phyloP scores from a whole-genome alignment of 2,329 filamentous ascomycete genomes.

The Alternaria consortialis region DNA sequence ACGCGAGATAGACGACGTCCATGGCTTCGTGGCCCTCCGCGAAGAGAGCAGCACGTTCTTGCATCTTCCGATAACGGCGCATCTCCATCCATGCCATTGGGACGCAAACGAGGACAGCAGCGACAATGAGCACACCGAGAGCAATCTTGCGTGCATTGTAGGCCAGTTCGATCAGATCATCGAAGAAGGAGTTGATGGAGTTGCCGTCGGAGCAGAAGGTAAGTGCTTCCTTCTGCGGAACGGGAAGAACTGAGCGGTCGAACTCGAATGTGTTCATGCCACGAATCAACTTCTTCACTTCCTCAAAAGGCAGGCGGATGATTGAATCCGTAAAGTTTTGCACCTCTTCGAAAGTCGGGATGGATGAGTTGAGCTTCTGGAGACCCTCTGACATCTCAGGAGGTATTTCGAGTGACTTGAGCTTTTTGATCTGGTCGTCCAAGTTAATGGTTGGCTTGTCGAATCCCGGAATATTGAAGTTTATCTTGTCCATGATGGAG shows the following conservation, averaged over 20 bases:
- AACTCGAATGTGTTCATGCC: slow-evolving; percentile 79
- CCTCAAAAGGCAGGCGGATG: slow-evolving; percentile 81
- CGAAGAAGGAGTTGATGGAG: slow-evolving; percentile 84
- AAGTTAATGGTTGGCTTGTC: slow-evolving; percentile 70
- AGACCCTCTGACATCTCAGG: slow-evolving; percentile 74
- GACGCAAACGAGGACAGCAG: slow-evolving; percentile 76
- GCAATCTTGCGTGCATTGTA: slow-evolving; percentile 76
- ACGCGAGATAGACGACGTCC: slow-evolving; percentile 88
- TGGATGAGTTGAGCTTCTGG: slow-evolving; percentile 75
- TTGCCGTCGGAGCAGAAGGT: slow-evolving; percentile 90
- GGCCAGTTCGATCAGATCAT: slow-evolving; percentile 72
- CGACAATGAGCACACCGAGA: slow-evolving; percentile 74
- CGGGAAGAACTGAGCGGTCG: slow-evolving; percentile 78
- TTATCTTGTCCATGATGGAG: slow-evolving; percentile 52
- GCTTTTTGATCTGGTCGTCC: slow-evolving; percentile 67
- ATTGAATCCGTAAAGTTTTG: slow-evolving; percentile 80
- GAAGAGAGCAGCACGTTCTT: slow-evolving; percentile 73
- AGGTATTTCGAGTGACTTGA: slow-evolving; percentile 76
- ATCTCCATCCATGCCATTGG: slow-evolving; percentile 86
- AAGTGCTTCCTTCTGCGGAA: slow-evolving; percentile 82
- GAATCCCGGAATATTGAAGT: slow-evolving; percentile 53
- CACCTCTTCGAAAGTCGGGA: slow-evolving; percentile 85
- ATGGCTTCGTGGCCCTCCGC: slow-evolving; percentile 77
- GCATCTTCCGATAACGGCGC: slow-evolving; percentile 76
- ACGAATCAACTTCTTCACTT: slow-evolving; percentile 76